Evolutionary conservation across 2,329 filamentous ascomycete genomes (phyloP).

Genomic region (Penicillium corylophilum): DNA sequence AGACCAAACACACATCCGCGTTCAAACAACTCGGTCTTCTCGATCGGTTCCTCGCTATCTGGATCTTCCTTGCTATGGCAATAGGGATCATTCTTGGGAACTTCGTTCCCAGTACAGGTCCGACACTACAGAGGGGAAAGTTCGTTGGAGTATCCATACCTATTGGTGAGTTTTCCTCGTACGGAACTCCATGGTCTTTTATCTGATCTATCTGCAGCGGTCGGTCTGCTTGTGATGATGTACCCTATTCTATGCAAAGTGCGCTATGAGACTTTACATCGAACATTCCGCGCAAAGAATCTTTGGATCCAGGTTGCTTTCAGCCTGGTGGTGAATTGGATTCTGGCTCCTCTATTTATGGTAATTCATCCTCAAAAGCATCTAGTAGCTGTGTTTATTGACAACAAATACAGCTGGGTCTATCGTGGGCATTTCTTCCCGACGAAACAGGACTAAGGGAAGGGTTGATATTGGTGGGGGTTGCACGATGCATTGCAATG

Average conservation of each 20-base stretch:
- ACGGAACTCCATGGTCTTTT: neutral
- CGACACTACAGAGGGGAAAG: slow-evolving; percentile 65
- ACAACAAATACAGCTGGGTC: slow-evolving; percentile 41
- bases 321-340: slow-evolving; percentile 78
- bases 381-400: neutral
- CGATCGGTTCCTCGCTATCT: slow-evolving; percentile 64
- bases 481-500: slow-evolving; percentile 89
- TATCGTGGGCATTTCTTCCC: slow-evolving; percentile 54
- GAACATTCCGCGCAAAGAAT: slow-evolving; percentile 58
- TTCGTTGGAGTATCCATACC: slow-evolving; percentile 71
- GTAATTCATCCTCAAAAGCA: slow-evolving; percentile 41
- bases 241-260: slow-evolving; percentile 91
- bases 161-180: slow-evolving; percentile 52
- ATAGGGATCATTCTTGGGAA: slow-evolving; percentile 75
- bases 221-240: slow-evolving; percentile 90
- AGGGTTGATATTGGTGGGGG: slow-evolving; percentile 76
- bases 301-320: slow-evolving; percentile 80
- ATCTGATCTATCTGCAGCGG: slow-evolving; percentile 51
- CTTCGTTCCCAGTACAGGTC: slow-evolving; percentile 63
- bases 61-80: slow-evolving; percentile 78
- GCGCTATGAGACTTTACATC: slow-evolving; percentile 71
- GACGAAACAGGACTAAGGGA: slow-evolving; percentile 53
- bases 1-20: slow-evolving; percentile 22
- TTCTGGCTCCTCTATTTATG: slow-evolving; percentile 81
- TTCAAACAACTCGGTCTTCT: slow-evolving; percentile 57